Percentiles rank a stretch among this genome's conserved stretches.
phyloP scores from a whole-genome alignment of 768 basidiomycete genomes.

The Serendipita sp. region DNA sequence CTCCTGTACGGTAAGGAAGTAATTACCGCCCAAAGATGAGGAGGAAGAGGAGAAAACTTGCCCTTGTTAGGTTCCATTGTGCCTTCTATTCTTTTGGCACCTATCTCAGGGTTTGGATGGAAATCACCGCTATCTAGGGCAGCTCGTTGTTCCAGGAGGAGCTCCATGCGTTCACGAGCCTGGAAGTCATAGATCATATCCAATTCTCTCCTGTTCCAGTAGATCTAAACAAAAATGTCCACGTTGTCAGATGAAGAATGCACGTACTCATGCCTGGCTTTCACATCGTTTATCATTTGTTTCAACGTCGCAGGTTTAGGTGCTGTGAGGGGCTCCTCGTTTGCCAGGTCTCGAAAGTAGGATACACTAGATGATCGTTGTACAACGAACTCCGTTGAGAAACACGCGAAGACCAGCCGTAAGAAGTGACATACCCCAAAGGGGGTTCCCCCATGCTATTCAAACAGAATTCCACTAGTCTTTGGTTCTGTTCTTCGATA shows the following conservation, averaged over 20 bases:
- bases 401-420: not conserved
- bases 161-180: not conserved
- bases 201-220: not conserved
- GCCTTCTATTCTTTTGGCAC: not conserved
- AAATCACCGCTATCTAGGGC: not conserved
- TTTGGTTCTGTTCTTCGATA: not conserved
- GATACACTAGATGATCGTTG: not conserved
- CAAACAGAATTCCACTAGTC: not conserved
- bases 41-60: not conserved
- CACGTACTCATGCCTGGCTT: too few relatives aligned
- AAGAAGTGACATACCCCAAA: not conserved
- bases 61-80: not conserved
- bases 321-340: not conserved
- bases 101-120: not conserved
- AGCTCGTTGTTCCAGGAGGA: not conserved
- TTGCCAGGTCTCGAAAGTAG: not conserved
- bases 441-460: not conserved
- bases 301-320: not conserved
- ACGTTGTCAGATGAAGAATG: too few relatives aligned
- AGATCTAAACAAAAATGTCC: not conserved
- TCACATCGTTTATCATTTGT: too few relatives aligned
- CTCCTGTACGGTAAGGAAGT: not conserved
- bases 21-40: not conserved
- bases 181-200: not conserved
- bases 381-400: not conserved